Evolutionary conservation across 306 rosid genomes (phyloP), one percentile per base, ranked within the genome.

Genomic region (Cicer cuneatum): DNA sequence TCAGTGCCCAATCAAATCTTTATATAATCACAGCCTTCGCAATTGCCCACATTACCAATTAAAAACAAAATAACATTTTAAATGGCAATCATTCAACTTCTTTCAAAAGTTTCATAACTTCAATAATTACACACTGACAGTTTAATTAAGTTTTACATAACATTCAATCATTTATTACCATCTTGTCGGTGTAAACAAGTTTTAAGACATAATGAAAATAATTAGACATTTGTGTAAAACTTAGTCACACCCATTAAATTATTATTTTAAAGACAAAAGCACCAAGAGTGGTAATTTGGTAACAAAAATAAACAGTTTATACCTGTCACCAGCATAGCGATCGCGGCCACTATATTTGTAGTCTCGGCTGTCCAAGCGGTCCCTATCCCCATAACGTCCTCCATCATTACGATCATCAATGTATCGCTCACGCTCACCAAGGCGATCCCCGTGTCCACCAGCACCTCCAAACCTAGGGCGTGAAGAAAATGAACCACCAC

Each of bases 271-370:
- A 54, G 18, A 59, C 9, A 39, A 52, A 73, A 47, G 38, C n/a
- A 69, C 9, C 62, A 38, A 38, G 10, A 43, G 13, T 39, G 60
- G 60, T 64, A 66, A 52, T 67, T 68, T 54, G 10, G 38, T 42
- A 59, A 41, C 12, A 29, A 59, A 6, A 54, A n/a, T 39, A 21
- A 9, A 53, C 33, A 24, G 9, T 24, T n/a, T 6, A 53, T 87
- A 92, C 99, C 98, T 92, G 89, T 95, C 97, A 74, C 85, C 83
- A 8, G 81, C 57, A 83, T 84, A 85, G 78, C 97, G 96, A 79
- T 89, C 97, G 11, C 93, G 96, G 76, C 84, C 77, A 18, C 92
- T 90, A 80, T 92, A 92, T 77, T 92, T 94, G 89, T 84, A 81
- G 54, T 95, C 99, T 11, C 93, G 87, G 82, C 74, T 80, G 69